Evolutionary conservation across 305 asterid species (phyloP), one percentile per base, ranked within the genome.

Genomic region (Caryopteris hybrid): DNA sequence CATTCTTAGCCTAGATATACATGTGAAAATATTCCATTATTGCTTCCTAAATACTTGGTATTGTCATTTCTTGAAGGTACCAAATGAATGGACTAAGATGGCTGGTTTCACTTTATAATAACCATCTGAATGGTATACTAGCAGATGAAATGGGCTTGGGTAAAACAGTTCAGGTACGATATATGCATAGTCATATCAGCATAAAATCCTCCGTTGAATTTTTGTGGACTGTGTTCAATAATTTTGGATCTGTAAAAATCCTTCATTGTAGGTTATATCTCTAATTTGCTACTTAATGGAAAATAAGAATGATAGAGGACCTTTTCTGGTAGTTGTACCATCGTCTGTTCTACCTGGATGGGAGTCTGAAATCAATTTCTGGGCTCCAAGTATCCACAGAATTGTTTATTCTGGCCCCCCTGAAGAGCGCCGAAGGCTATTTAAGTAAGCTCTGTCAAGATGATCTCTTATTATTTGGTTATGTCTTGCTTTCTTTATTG

Each of bases 71-170:
- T 60, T 72, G 41, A 74, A 95, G 99, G 85, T 95, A 91, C 78
- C 99, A 95, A 83, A 89, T 95, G 99, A 95, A 92, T 84, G 99
- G 99, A 64, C 80, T 95, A 57, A 86, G 99, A 67, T 95, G 99
- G 99, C 71, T 95, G 89, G 87, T 95, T 78, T 95, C 99, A 51
- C 97, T 95, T 55, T 92, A 95, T 68, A 95, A 95, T 80, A 95
- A 95, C 79, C 96, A 92, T 81, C 82, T 95, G 87, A 95, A 95
- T 83, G 99, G 99, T 70, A 95, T 95, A 79, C 85, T 95, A 78
- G 99, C 99, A 61, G 99, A 95, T 82, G 99, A 95, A 78, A 95
- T 95, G 99, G 99, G 99, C 69, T 87, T 95, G 31, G 99, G 99
- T 48, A 95, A 95, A 84, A 95, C 99, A 52, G 99, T 95, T 74